A percentile compares a stretch with the other conserved stretches of the same genome.
These are phyloP conservation scores for Blastobotrys illinoisensis DNA, from an alignment of 1,139 yeast species.

Conservation along the genomic window DNA sequence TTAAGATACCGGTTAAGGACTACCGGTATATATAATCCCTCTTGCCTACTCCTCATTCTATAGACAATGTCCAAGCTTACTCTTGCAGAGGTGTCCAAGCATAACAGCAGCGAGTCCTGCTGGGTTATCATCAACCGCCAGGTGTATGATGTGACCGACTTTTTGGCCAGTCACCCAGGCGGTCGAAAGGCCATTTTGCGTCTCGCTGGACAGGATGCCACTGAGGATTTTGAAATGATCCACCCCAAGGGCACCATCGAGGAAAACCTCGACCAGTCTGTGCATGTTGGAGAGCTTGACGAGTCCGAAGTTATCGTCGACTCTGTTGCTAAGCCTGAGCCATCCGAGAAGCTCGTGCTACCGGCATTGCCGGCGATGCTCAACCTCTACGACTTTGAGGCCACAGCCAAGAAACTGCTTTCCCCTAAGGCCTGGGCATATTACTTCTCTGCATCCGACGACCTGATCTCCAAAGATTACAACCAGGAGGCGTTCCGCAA, in stretches of 20 bases:
- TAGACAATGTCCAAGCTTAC: slow-evolving; percentile 18
- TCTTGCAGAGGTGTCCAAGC: slow-evolving; percentile 47
- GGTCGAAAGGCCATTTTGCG: slow-evolving; percentile 48
- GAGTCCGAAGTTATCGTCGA: not conserved
- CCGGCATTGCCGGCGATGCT: slow-evolving; percentile 46
- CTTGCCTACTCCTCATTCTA: not conserved
- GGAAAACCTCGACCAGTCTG: slow-evolving; percentile 12
- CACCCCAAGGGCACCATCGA: slow-evolving; percentile 38
- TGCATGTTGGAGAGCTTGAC: slow-evolving; percentile 7
- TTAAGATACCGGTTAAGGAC: not conserved
- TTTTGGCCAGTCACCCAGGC: slow-evolving; percentile 50
- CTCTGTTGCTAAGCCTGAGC: not conserved
- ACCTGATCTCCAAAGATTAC: slow-evolving; percentile 45
- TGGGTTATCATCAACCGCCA: slow-evolving; percentile 53
- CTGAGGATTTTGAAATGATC: slow-evolving; percentile 52
- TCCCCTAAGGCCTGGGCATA: slow-evolving; percentile 52
- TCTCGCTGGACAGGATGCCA: slow-evolving; percentile 56
- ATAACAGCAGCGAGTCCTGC: slow-evolving; percentile 55
- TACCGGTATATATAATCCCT: not conserved
- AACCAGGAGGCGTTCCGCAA: slow-evolving; percentile 45
- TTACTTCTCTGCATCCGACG: slow-evolving; percentile 51
- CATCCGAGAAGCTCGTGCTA: slow-evolving; percentile 11
- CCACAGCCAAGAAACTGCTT: slow-evolving; percentile 46
- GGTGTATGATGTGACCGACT: slow-evolving; percentile 48
- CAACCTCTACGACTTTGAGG: slow-evolving; percentile 48